These are phyloP conservation scores for Hibiscus tridactylites DNA, from an alignment of 345 rosid genomes.

Conservation along the genomic window DNA sequence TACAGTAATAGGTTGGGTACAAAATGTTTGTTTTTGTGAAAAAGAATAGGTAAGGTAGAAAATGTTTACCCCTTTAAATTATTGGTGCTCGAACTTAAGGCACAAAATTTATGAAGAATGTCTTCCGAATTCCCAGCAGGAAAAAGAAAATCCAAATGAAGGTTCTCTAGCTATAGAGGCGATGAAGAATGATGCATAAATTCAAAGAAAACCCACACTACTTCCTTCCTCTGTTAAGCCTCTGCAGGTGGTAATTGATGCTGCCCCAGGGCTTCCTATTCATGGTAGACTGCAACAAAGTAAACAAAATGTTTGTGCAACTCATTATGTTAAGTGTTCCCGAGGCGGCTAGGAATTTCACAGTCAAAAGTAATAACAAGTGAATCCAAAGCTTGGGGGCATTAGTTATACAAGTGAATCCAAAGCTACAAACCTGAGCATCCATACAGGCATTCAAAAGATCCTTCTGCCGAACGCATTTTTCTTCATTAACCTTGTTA, in stretches of 20 bases:
- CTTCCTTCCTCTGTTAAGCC: slow-evolving; percentile 70
- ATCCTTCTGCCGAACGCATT: slow-evolving; percentile 52
- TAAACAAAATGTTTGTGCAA: not conserved
- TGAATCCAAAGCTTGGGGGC: not conserved
- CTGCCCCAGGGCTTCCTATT: slow-evolving; percentile 62
- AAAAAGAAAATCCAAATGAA: not conserved
- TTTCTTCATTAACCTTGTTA: slow-evolving; percentile 44
- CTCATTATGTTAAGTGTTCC: too few species aligned
- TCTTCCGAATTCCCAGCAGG: not conserved
- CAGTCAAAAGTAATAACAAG: not conserved
- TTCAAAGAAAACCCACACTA: slow-evolving; percentile 8
- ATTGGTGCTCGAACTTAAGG: not conserved
- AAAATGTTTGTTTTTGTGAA: too few species aligned
- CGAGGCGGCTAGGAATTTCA: not conserved
- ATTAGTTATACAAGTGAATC: not conserved
- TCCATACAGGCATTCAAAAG: slow-evolving; percentile 59
- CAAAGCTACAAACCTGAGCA: slow-evolving; percentile 40
- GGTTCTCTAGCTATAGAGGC: not conserved
- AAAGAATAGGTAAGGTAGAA: too few species aligned
- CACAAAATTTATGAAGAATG: not conserved
- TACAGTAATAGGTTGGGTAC: too few species aligned
- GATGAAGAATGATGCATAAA: slow-evolving; percentile 7
- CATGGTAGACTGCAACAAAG: slow-evolving; percentile 37
- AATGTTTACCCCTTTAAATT: too few species aligned
- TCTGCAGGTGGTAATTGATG: slow-evolving; percentile 83